Evolutionary conservation across 1,139 yeast species (phyloP), one percentile per base, ranked within the genome.

Genomic region (Suhomyces yuchorum): DNA sequence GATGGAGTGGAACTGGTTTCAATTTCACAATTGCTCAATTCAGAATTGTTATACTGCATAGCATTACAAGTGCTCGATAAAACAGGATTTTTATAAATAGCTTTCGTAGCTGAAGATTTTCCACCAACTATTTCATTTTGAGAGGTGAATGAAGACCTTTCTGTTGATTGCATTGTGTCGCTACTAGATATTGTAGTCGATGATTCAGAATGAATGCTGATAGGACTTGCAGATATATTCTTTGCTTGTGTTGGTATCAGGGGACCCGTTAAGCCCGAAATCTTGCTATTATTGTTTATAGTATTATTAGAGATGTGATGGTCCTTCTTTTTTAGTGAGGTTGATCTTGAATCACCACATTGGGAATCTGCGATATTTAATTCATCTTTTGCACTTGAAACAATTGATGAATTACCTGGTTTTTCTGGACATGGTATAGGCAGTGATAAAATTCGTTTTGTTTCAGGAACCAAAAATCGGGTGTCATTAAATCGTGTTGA

Each of bases 121-220:
- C 51, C 50, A n/a, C 44, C 36, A 41, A 47, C 44, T 40, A 45
- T 28, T 14, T 60, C 66, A 38, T 47, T 52, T 17, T 61, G 66
- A 2, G 69, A 63, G 6, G 58, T 43, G 15, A 66, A 54, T 2
- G 71, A 64, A 1, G 73, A 68, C 49, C 65, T 68, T 40, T 69
- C 73, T 1, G 75, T 68, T 2, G 71, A 66, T 40, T 63, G 71
- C 17, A 62, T 55, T 3, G 73, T 65, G 18, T 68, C 70, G 46
- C 56, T 63, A 24, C 65, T 59, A 0, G 73, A 68, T 17, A 66
- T 57, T 6, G 67, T 59, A 8, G 71, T 59, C 4, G 70, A 65
- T 8, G 68, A 64, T 11, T 64, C 72, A 4, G 71, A 67, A 23
- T 58, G 56, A 8, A 66, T 51, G 44, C 70, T 65, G 1, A 60